Base-by-base conservation (phyloP, 371 early-diverging fungal genomes). In the Actinomucor elegans region DNA sequence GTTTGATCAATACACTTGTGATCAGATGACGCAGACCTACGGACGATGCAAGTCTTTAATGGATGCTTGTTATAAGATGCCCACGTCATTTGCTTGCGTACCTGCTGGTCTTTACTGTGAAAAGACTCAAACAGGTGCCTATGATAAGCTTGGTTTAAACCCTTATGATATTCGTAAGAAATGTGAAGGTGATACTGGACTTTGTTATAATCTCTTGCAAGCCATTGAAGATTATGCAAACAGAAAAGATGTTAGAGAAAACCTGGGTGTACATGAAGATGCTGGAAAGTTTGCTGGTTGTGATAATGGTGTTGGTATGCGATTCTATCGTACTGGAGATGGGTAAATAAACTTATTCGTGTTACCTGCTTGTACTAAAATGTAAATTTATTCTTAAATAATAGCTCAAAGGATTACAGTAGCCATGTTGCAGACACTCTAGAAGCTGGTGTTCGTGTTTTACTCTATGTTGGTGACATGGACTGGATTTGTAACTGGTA, bases 71-170 rank as follows among this genome's bases (percentile, higher is more conserved):
- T 92, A 96, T 73, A 76, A 85, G 35, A 86, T 75, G 62, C 71
- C 85, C 50, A 83, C 72, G 45, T 53, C 81, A 4, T 78, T 89
- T 41, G 80, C 86, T 2, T 96, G 96, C 77, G 75, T 89, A 15
- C 93, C 94, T 26, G 88, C 92, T 14, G 68, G 75, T 15, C 58
- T 85, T 15, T 92, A 91, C 77, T 94, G 96, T 74, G 87, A 91
- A 75, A 68, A 72, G 46, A 63, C 75, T 46, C 67, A 83, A 59
- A 66, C 71, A 27, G 64, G 57, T 8, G 81, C 80, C 8, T 88
- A 78, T 65, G 75, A 79, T 53, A 59, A 71, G 50, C 75, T 85
- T 1, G 89, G 87, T 10, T 71, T 77, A 48, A 91, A 92, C 66
- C 84, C 83, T 11, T 92, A 92, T 61, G 92, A 92, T 61, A 86